Evolutionary conservation across 2,329 filamentous ascomycete species (phyloP), one percentile per base, ranked within the genome.

Genomic region (Aspergillus sp.): DNA sequence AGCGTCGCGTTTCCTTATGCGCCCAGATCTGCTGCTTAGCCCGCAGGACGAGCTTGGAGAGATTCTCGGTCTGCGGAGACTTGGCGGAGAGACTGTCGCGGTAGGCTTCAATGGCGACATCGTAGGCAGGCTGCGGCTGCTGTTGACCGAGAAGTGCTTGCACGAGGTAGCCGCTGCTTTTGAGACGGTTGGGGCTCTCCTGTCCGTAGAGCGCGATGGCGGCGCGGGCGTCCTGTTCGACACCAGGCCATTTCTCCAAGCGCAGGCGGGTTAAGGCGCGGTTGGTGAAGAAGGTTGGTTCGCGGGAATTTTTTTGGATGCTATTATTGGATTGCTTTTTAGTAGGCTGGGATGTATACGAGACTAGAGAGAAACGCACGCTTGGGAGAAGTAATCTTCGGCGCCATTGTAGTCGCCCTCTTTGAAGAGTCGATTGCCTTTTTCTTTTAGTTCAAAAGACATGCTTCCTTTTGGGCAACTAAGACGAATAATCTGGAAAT

Each of bases 21-120:
- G 91, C 86, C 88, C 93, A 97, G 35, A 87, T 82, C 53, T 84
- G 84, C 68, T 91, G 91, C 69, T 94, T 95, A 61, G 88, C 89
- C 49, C 78, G 77, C 19, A 95, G 74, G 0, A 96, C 87, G 13
- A 86, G 79, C 13, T 76, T 74, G 0, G 86, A 90, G 41, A 95
- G 81, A 19, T 83, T 79, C 19, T 80, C 75, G 0, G 91, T 79
- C 33, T 84, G 85, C 50, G 79, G 81, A 62, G 84, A 85, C 60
- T 81, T 78, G 17, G 73, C 76, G 19, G 72, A 71, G 15, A 83
- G 74, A 65, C 86, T 90, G 5, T 85, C 70, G 3, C 80, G 71
- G 68, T 95, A 94, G 7, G 91, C 91, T 33, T 72, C 76, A 20
- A 84, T 73, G 1, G 87, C 88, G 49, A 81, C 82, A 1, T 75